Evolutionary conservation across 148 eudicot genomes (phyloP), one percentile per base, ranked within the genome.

Genomic region (Spergularia marina): DNA sequence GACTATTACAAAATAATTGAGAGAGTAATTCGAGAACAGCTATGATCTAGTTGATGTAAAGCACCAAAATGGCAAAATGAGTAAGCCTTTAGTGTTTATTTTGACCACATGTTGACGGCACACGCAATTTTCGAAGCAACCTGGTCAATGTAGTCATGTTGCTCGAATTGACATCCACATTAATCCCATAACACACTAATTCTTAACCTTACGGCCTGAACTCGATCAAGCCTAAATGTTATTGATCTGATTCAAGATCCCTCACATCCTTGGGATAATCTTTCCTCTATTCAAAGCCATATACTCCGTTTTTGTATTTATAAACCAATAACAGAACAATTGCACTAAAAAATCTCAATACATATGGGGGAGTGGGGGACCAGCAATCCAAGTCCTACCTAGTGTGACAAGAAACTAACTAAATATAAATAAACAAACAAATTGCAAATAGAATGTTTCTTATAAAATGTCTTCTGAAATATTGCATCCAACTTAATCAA

Each of bases 361-460:
- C 34, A 44, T 3, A 44, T 1, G 36, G 36, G 36, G 36, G 1
- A 30, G 36, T 12, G 6, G 20, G 63, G 77, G 71, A 20, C 72
- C 53, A 58, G 39, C 8, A 12, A 75, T 36, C 6, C 17, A 64
- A 17, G 12, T 17, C 36, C 52, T 25, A 12, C 8, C 39, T 39
- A 40, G 40, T 55, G 15, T 65, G 21, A 54, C 40, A 54, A 21
- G 53, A 12, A 66, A 49, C 51, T 51, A 30, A 75, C 25, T 57
- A 13, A 40, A 40, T 44, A 47, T 16, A 61, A 47, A 5, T 12
- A 53, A 65, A 55, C 14, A 16, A 55, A 67, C 30, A 56, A 56
- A 4, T 41, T 36, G 65, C 73, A 63, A 71, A 70, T 16, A 41
- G 44, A 49, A 61, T 72, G 51, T 40, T 40, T 7, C 23, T 59